Percentiles rank a stretch among this genome's conserved stretches.
These are phyloP conservation scores for Purpureocillium takamizusanense DNA, from an alignment of 2,329 filamentous ascomycete genomes.

Conservation along the genomic window DNA sequence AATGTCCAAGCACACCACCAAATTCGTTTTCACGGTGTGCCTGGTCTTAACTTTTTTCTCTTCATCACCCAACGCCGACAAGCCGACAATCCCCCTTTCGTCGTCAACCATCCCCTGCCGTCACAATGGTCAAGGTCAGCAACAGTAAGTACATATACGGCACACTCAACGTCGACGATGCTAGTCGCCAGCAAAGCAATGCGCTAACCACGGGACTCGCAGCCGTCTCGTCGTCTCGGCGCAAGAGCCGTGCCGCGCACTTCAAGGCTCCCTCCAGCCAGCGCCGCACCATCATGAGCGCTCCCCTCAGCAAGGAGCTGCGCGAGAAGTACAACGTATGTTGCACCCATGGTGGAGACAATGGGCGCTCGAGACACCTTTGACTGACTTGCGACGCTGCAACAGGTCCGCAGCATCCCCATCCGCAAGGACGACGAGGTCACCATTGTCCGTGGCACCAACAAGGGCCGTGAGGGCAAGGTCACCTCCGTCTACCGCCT, in stretches of 20 bases:
- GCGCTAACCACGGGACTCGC: not conserved
- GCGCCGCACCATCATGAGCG: constrained; percentile 95
- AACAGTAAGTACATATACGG: constrained; percentile 31
- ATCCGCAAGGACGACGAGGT: constrained; percentile 98
- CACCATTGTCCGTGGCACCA: constrained; percentile 78
- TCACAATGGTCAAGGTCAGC: constrained; percentile 66
- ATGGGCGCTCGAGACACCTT: not conserved
- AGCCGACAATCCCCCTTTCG: constrained; percentile 12
- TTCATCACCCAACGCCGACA: constrained; percentile 22
- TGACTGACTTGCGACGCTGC: not conserved
- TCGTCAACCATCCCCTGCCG: constrained; percentile 19
- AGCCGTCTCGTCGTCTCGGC: constrained; percentile 70
- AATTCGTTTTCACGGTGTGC: constrained; percentile 5
- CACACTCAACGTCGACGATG: not conserved
- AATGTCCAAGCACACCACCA: constrained; percentile 11
- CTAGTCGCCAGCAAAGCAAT: too few species aligned
- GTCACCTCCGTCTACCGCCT: constrained; percentile 95
- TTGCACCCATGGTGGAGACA: constrained; percentile 5
- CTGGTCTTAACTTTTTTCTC: constrained; percentile 2
- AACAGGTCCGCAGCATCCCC: constrained; percentile 87
- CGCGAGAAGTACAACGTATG: constrained; percentile 98
- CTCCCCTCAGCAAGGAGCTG: constrained; percentile 91
- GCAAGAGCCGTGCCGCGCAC: constrained; percentile 99
- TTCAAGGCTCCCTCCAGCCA: constrained; percentile 91
- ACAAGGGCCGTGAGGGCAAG: constrained; percentile 99